These are phyloP conservation scores for Phylloporus sp. DNA, from an alignment of 768 basidiomycete genomes.

Conservation along the genomic window DNA sequence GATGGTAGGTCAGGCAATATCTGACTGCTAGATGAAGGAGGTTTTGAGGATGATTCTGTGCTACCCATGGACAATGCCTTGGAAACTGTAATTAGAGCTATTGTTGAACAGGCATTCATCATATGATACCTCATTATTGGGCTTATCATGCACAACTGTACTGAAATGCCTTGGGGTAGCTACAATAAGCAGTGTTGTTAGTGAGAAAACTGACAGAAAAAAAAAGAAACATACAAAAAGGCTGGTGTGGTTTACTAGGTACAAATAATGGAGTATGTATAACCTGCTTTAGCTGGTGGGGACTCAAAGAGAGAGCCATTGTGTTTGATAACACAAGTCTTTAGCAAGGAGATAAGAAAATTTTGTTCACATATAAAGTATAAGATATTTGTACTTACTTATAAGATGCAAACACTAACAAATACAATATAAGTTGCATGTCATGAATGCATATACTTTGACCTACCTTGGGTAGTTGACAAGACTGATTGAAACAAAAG, in stretches of 20 bases:
- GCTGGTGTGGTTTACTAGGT: not conserved
- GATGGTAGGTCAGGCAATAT: constrained; percentile 19
- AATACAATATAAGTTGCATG: not conserved
- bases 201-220: not conserved
- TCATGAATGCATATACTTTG: not conserved
- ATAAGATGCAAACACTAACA: not conserved
- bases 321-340: not conserved
- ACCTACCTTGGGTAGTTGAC: not conserved
- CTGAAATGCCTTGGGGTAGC: constrained; percentile 18
- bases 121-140: constrained; percentile 12
- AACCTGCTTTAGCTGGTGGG: constrained; percentile 6
- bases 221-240: constrained; percentile 11
- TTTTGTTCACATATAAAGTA: not conserved
- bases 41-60: not conserved
- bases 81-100: constrained; percentile 3
- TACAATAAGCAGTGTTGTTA: not conserved
- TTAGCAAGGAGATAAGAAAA: not conserved
- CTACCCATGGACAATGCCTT: constrained; percentile 11
- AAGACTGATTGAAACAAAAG: not conserved
- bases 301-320: constrained; percentile 21
- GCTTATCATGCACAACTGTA: constrained; percentile 1
- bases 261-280: constrained; percentile 1
- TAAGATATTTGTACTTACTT: not conserved
- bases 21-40: not conserved
- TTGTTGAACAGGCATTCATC: not conserved